Percentiles rank a stretch among this genome's conserved stretches.
These are phyloP conservation scores for Dissoconium aciculare DNA, from an alignment of 2,329 filamentous ascomycete genomes.

Conservation along the genomic window DNA sequence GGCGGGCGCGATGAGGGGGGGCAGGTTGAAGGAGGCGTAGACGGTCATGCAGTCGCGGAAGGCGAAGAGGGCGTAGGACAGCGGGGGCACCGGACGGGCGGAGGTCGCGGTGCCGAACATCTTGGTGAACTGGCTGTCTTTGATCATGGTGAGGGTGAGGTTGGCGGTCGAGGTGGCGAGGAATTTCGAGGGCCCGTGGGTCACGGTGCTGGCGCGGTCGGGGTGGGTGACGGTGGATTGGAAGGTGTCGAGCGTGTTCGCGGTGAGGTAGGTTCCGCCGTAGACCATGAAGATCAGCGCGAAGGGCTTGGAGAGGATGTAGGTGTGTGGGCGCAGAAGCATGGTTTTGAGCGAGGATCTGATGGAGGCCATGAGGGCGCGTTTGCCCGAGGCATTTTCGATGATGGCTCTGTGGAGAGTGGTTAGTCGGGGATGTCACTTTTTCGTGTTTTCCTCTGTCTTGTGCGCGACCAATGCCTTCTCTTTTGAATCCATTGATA, in stretches of 20 bases:
- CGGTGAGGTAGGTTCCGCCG: slow-evolving; percentile 76
- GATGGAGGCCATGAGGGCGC: slow-evolving; percentile 45
- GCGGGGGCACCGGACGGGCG: slow-evolving; percentile 44
- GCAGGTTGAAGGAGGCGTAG: slow-evolving; percentile 83
- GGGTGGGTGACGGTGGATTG: slow-evolving; percentile 49
- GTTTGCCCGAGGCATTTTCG: slow-evolving; percentile 62
- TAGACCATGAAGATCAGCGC: slow-evolving; percentile 57
- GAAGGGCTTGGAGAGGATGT: slow-evolving; percentile 52
- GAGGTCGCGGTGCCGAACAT: slow-evolving; percentile 52
- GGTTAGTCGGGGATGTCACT: not conserved
- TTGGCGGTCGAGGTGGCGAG: slow-evolving; percentile 66
- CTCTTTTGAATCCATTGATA: too few relatives aligned
- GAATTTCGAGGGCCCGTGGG: slow-evolving; percentile 67
- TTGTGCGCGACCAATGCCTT: too few relatives aligned
- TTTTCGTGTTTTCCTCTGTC: too few relatives aligned
- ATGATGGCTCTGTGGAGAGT: slow-evolving; percentile 51
- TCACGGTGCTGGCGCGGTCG: slow-evolving; percentile 46
- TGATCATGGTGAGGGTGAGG: slow-evolving; percentile 73
- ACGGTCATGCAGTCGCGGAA: slow-evolving; percentile 75
- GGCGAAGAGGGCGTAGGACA: slow-evolving; percentile 66
- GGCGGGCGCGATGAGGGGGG: slow-evolving; percentile 57
- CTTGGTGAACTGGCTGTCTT: slow-evolving; percentile 71
- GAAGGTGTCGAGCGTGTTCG: slow-evolving; percentile 72
- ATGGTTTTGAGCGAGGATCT: slow-evolving; percentile 43
- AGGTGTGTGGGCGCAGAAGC: slow-evolving; percentile 43